These are phyloP conservation scores for Colletotrichum siamense DNA, from an alignment of 2,329 filamentous ascomycete species.

Conservation along the genomic window DNA sequence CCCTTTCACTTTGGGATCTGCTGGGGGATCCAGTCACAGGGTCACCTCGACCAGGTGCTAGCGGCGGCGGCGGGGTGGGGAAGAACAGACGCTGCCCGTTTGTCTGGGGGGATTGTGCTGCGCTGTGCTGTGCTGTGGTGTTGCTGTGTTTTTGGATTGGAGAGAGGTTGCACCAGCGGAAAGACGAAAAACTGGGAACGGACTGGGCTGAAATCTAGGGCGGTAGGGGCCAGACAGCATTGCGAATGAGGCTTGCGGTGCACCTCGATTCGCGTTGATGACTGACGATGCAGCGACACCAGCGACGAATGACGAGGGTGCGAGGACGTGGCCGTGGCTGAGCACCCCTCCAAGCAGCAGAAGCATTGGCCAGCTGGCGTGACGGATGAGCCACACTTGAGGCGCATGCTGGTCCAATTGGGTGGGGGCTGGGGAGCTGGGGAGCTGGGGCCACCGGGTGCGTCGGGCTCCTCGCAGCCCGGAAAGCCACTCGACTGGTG, in stretches of 20 bases:
- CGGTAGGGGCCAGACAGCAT: background rate
- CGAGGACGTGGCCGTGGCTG: conserved; percentile 15
- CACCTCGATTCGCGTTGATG: background rate
- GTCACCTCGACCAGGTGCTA: background rate
- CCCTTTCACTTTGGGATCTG: background rate
- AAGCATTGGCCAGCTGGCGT: background rate
- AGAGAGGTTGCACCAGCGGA: background rate
- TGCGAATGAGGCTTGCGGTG: conserved; percentile 7
- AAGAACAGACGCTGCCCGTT: background rate
- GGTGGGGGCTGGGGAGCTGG: too few species aligned
- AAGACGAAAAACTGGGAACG: background rate
- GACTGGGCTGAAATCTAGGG: background rate
- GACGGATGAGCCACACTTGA: conserved; percentile 18
- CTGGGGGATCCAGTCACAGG: background rate
- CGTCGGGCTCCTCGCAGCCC: background rate
- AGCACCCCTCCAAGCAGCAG: background rate
- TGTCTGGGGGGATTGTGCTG: background rate
- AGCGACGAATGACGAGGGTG: background rate
- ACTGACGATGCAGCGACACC: background rate
- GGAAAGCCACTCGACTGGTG: background rate
- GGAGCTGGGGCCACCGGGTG: background rate
- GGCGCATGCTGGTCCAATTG: background rate
- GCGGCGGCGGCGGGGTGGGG: background rate
- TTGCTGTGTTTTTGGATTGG: background rate
- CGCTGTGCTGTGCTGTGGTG: background rate